Conservation (phyloP, 2,329 filamentous ascomycete species). For the Xylaria sp. region DNA sequence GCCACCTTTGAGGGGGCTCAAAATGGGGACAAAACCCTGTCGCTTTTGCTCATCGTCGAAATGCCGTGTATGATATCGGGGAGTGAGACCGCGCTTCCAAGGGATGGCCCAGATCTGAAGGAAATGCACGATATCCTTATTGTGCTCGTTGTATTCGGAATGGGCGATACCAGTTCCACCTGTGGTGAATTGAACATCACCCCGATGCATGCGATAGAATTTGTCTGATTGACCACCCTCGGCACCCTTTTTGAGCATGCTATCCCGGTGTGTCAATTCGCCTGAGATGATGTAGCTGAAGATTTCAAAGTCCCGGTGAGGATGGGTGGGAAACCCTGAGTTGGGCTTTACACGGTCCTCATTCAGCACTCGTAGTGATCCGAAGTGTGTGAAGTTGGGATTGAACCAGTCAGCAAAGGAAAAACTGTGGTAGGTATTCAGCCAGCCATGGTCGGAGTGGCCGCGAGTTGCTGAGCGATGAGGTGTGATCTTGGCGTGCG, state of each 20-base stretch:
- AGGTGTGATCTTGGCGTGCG: slow-evolving; percentile 76
- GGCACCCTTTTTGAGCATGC: slow-evolving; percentile 77
- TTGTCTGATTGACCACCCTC: slow-evolving; percentile 69
- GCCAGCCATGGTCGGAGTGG: slow-evolving; percentile 85
- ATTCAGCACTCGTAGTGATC: slow-evolving; percentile 84
- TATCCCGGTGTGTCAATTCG: slow-evolving; percentile 88
- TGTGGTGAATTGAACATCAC: slow-evolving; percentile 90
- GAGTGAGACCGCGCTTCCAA: slow-evolving; percentile 76
- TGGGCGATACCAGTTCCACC: slow-evolving; percentile 85
- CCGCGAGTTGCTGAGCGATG: slow-evolving; percentile 78
- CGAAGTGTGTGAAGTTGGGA: slow-evolving; percentile 74
- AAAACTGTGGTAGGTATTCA: slow-evolving; percentile 88
- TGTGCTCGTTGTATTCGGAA: slow-evolving; percentile 82
- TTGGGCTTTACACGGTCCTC: slow-evolving; percentile 82
- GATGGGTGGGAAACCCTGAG: slow-evolving; percentile 84
- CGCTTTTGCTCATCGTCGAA: slow-evolving; percentile 79
- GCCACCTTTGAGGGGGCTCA: slow-evolving; percentile 78
- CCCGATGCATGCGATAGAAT: slow-evolving; percentile 77
- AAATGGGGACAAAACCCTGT: slow-evolving; percentile 75
- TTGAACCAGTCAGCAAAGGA: slow-evolving; percentile 80
- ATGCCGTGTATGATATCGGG: slow-evolving; percentile 78
- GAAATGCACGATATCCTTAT: slow-evolving; percentile 78
- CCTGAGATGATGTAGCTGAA: slow-evolving; percentile 85
- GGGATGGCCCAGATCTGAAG: slow-evolving; percentile 90
- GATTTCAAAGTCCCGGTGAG: slow-evolving; percentile 88